Percentiles rank a stretch among this genome's conserved stretches.
phyloP scores from a whole-genome alignment of 441 rosid genomes.

The Corymbia calophylla region DNA sequence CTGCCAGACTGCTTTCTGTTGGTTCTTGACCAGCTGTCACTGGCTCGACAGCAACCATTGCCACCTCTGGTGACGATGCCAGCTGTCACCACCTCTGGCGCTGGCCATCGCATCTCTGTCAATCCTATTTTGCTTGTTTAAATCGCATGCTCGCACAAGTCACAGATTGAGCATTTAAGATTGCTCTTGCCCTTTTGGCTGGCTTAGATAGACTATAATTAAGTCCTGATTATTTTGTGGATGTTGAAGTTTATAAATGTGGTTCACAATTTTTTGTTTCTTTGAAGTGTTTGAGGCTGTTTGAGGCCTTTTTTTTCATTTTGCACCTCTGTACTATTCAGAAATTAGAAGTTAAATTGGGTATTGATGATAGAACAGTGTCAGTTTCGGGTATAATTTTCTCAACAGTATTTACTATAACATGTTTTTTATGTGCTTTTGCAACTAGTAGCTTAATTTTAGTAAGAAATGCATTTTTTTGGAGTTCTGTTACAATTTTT shows the following conservation, averaged over 20 bases:
- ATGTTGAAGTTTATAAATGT: background rate
- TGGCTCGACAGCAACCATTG: accelerated
- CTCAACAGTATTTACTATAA: background rate
- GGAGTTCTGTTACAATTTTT: background rate
- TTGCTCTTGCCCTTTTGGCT: background rate
- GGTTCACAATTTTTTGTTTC: background rate
- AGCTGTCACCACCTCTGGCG: background rate
- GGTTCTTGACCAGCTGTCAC: background rate
- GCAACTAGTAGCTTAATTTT: background rate
- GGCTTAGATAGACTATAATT: background rate
- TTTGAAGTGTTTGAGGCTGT: background rate
- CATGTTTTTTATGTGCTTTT: background rate
- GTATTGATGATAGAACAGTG: background rate
- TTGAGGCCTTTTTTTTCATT: background rate
- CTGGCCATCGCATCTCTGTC: background rate
- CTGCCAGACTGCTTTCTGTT: background rate
- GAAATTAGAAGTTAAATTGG: background rate
- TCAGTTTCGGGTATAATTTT: background rate
- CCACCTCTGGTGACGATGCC: background rate
- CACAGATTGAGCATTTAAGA: background rate
- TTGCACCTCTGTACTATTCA: background rate
- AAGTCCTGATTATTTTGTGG: background rate
- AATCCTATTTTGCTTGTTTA: background rate
- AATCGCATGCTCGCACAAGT: background rate
- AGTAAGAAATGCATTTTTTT: background rate